A percentile compares a stretch with the other conserved stretches of the same genome.
Evolutionary conservation across 108 stramenopile species (phyloP).

Genomic region (Conticribra weissflogii): DNA sequence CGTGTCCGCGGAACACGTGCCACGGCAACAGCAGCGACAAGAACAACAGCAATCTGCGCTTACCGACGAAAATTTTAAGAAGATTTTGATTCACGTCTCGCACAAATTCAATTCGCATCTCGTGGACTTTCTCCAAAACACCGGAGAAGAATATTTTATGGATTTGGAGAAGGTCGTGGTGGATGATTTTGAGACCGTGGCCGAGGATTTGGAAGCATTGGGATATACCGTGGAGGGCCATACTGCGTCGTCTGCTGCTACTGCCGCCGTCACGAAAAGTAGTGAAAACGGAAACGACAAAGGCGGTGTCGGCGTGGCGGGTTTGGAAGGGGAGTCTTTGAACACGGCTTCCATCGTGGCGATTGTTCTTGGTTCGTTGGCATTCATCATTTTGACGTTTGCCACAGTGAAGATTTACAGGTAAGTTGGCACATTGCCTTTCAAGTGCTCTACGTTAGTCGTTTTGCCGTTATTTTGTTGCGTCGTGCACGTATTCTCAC

Average conservation of each 20-base stretch:
- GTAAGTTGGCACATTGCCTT: constrained; percentile 3
- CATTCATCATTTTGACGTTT: constrained; percentile 17
- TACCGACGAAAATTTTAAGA: constrained; percentile 17
- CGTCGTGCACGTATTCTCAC: no score
- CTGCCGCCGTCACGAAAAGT: background rate
- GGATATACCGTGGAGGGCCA: background rate
- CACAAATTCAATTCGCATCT: constrained; percentile 42
- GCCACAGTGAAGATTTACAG: constrained; percentile 29
- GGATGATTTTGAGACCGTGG: constrained; percentile 1
- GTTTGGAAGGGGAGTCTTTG: background rate
- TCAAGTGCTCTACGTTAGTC: background rate
- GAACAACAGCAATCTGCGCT: constrained; percentile 13
- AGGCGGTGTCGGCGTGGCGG: no score
- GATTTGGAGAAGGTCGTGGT: constrained; percentile 29
- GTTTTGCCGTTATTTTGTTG: no score
- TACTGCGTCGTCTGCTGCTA: background rate
- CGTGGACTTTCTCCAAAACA: constrained; percentile 21
- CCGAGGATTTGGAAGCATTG: background rate
- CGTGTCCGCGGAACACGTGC: constrained; percentile 31
- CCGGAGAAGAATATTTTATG: constrained; percentile 33
- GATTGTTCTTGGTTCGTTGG: constrained; percentile 31
- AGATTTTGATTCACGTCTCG: constrained; percentile 45
- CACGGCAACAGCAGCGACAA: background rate
- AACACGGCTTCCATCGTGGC: constrained; percentile 34
- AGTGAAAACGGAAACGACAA: background rate